Base-by-base conservation (phyloP, 1,284 basidiomycete genomes). In the Tylopilus sp. region DNA sequence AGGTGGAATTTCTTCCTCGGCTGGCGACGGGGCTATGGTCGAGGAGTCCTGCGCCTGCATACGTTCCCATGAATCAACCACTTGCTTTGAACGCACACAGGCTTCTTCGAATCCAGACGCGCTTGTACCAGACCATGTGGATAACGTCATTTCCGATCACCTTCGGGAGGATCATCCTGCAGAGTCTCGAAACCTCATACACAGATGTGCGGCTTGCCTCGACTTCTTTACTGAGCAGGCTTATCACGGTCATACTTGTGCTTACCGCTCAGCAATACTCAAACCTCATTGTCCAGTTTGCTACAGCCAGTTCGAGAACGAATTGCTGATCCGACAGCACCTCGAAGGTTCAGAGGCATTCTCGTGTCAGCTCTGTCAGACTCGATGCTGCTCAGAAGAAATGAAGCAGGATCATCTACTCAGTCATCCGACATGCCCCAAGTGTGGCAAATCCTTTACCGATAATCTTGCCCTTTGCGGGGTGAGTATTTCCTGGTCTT, bases 391-490 rank as follows among this genome's bases (percentile, higher is more conserved):
- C 52, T 77, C 76, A 39, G 60, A 72, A 16, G 69, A 74, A 58
- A 69, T 74, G 61, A 22, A 79, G 32, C 64, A 77, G 32, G 76
- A 78, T 47, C 75, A 76, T 63, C 19, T 77, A 1, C 61, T 77
- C 41, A 36, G 57, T 19, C 77, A 76, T 62, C 73, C 75, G 8
- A 66, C 68, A 2, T 76, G 75, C 57, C 36, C 53, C 60, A 78
- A 67, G 60, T 76, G 75, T 19, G 60, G 53, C 59, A 56, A 62
- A 29, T 49, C 58, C 4, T 79, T 76, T 65, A 57, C 57, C 24
- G 65, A 78, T 51, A 26, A 69, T 57, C 49, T 69, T 57, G 32
- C 64, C 33, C 70, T 76, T 19, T 73, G 70, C 13, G 58, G 51
- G 49, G 77, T 79, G 62, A 66, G 77, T 62, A n/a, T n/a, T 29